A percentile compares a stretch with the other conserved stretches of the same genome.
These are phyloP conservation scores for Arabidopsis suecica DNA, from an alignment of 345 rosid species.

Conservation along the genomic window DNA sequence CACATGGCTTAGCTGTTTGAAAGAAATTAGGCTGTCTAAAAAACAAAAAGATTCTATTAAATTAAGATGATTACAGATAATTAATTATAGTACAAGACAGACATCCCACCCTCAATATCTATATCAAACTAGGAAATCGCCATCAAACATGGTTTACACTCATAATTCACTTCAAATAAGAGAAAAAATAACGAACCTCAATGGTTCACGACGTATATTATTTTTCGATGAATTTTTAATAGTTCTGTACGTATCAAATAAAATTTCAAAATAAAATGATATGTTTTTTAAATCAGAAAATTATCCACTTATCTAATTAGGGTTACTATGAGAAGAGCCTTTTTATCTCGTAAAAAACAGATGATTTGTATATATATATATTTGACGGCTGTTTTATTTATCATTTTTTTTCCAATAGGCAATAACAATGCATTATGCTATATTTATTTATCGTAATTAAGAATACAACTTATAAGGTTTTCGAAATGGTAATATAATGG, in stretches of 20 bases:
- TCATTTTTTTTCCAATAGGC: too few species aligned
- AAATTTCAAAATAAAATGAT: too few species aligned
- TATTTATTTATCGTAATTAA: too few species aligned
- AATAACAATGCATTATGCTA: too few species aligned
- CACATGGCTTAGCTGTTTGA: constrained; percentile 45
- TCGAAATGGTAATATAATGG: constrained; percentile 26
- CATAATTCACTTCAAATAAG: constrained; percentile 11
- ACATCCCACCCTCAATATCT: constrained; percentile 44
- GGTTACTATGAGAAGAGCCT: too few species aligned
- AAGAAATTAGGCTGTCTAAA: constrained; percentile 29
- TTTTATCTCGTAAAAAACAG: too few species aligned
- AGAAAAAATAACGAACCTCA: constrained; percentile 12
- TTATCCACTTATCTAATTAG: too few species aligned
- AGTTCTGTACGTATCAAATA: not conserved
- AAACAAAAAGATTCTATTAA: constrained; percentile 1
- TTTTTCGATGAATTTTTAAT: not conserved
- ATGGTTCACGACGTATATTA: constrained; percentile 15
- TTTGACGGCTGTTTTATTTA: not conserved
- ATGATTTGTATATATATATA: not conserved
- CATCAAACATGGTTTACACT: constrained; percentile 43
- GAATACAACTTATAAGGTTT: not conserved
- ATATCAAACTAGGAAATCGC: constrained; percentile 6
- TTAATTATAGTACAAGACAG: constrained; percentile 36
- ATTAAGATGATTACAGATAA: constrained; percentile 12
- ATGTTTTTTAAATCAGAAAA: too few species aligned